phyloP scores from a whole-genome alignment of 2,329 filamentous ascomycete species.

The Diplodia corticola region DNA sequence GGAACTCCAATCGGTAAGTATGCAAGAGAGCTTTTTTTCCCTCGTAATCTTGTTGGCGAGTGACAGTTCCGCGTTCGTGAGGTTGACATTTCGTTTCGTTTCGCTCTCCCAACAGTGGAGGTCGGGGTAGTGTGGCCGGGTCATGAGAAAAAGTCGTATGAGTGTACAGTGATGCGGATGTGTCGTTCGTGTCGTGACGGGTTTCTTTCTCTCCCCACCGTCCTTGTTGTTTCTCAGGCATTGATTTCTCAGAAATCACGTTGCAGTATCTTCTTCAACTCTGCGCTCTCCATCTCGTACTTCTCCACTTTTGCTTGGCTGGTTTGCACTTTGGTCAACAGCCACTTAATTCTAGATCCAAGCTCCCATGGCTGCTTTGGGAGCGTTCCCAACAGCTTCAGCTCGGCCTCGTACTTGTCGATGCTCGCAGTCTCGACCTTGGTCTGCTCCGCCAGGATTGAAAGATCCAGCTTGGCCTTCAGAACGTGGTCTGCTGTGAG shows the following conservation, averaged over 20 bases:
- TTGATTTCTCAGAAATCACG: conserved; percentile 47
- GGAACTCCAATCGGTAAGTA: not conserved
- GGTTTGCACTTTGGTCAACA: conserved; percentile 70
- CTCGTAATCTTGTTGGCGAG: not conserved
- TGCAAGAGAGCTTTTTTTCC: not conserved
- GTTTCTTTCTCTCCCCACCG: not conserved
- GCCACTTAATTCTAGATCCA: conserved; percentile 65
- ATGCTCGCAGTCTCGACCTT: conserved; percentile 73
- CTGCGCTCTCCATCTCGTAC: conserved; percentile 71
- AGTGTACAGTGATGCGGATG: not conserved
- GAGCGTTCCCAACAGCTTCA: conserved; percentile 68
- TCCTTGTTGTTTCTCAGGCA: not conserved
- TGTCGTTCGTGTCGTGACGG: not conserved
- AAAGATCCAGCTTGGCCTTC: conserved; percentile 67
- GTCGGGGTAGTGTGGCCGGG: not conserved
- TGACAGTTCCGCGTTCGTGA: not conserved
- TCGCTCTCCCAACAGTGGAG: not conserved
- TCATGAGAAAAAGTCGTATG: not conserved
- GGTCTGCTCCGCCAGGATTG: conserved; percentile 66
- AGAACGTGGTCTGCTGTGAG: conserved; percentile 73
- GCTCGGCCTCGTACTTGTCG: conserved; percentile 75
- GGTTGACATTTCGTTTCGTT: not conserved
- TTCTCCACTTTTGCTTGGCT: conserved; percentile 73
- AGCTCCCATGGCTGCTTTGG: conserved; percentile 70
- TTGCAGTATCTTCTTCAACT: conserved; percentile 69